Evolutionary conservation across 495 filamentous ascomycete species (phyloP), one percentile per base, ranked within the genome.

Genomic region (Aspergillus leporis): DNA sequence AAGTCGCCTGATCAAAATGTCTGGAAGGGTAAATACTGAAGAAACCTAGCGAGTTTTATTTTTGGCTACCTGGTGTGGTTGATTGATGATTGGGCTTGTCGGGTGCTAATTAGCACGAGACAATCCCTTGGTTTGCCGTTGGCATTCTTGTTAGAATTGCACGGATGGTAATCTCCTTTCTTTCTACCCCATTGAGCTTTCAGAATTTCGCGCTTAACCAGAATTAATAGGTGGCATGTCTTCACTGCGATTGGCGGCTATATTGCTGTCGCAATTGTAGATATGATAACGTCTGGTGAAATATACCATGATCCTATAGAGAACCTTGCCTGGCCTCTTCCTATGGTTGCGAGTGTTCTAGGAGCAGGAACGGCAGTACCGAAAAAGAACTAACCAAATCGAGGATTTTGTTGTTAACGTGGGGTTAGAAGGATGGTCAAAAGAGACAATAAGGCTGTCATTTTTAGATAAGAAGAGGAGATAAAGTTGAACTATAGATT

Each of bases 101-200:
- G 23, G 43, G 52, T 50, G 5, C 53, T 65, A 53, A 67, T 41
- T 46, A 53, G 13, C 10, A 25, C 60, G 19, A 58, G 63, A 41
- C 21, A 19, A 16, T 40, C 22, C n/a, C 60, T 62, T 10, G 56
- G 73, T 55, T 51, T 69, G 46, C 84, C 83, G 1, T 82, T 70
- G 77, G 78, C 74, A 25, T 81, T 79, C 59, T 22, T 82, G 2
- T 61, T 85, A 1, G 83, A 85, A 63, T 64, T 86, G 18, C 84
- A 88, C 66, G 83, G 84, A 21, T 88, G 81, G 74, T 75, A 67
- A 41, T 67, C 58, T 61, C 53, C 36, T 58, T 49, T 46, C 34
- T 21, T 18, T 30, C 43, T 12, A 12, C 25, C 25, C 25, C 1
- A 57, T 56, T 53, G 53, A 47, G 36, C 41, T n/a, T 30, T 2